A percentile compares a stretch with the other conserved stretches of the same genome.
These are phyloP conservation scores for Wickerhamiella sorbophila DNA, from an alignment of 805 yeast species.

Conservation along the genomic window DNA sequence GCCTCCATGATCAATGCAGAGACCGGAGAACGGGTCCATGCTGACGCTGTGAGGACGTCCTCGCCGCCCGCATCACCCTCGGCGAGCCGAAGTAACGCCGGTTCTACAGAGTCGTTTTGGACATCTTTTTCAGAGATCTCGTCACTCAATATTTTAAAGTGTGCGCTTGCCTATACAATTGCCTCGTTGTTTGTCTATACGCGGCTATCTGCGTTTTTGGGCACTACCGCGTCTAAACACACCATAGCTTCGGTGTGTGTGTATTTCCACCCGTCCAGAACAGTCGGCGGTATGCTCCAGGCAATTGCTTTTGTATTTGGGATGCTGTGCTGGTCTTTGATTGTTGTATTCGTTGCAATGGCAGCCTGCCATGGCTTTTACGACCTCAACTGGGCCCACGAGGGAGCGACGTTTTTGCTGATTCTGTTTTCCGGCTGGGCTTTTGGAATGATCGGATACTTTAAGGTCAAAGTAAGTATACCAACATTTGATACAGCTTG, in stretches of 20 bases:
- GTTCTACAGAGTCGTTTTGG: background rate
- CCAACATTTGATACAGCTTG: conserved; percentile 72
- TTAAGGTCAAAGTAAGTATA: conserved; percentile 51
- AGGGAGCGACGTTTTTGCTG: conserved; percentile 42
- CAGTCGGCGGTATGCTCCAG: conserved; percentile 70
- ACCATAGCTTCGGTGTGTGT: conserved; percentile 71
- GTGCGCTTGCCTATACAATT: conserved; percentile 57
- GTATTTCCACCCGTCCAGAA: conserved; percentile 69
- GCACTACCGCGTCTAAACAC: conserved; percentile 61
- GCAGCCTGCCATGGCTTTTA: conserved; percentile 33
- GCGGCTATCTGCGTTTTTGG: conserved; percentile 34
- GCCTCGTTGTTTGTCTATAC: conserved; percentile 61
- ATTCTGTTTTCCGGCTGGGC: conserved; percentile 36
- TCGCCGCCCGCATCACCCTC: background rate
- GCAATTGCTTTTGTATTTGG: conserved; percentile 46
- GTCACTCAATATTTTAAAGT: conserved; percentile 33
- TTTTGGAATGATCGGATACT: conserved; percentile 51
- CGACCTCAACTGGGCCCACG: conserved; percentile 32
- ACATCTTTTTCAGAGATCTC: background rate
- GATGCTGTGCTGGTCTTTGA: conserved; percentile 39
- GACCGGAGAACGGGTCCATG: conserved; percentile 27
- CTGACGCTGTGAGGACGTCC: background rate
- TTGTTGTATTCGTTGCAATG: conserved; percentile 40
- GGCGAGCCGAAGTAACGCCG: background rate
- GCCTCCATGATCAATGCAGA: conserved; percentile 32